Evolutionary conservation across 306 rosid species (phyloP), one percentile per base, ranked within the genome.

Genomic region (Alnus glutinosa): DNA sequence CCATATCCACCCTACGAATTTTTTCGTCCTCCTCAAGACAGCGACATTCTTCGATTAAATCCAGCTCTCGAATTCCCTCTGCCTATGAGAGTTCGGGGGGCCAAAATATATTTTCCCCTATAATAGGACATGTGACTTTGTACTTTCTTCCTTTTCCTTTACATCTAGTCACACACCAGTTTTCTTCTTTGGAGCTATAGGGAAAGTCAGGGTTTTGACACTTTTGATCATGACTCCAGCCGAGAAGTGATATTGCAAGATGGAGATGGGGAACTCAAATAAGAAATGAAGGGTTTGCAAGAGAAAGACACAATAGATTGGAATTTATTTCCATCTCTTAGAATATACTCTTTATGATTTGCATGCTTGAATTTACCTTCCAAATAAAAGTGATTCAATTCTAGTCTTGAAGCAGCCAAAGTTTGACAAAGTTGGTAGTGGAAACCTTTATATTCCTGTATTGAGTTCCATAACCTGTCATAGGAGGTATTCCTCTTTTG

Each of bases 51-150:
- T n/a, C n/a, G n/a, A n/a, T n/a, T n/a, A n/a, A n/a, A n/a, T n/a
- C n/a, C n/a, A n/a, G n/a, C n/a, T n/a, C n/a, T n/a, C n/a, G n/a
- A n/a, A n/a, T n/a, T n/a, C n/a, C n/a, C n/a, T n/a, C n/a, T n/a
- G n/a, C n/a, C n/a, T n/a, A n/a, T n/a, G 6, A 1, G 4, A 42
- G 46, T 42, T 42, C 1, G 46, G 46, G 46, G 8, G 46, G 7
- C 46, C 46, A 42, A 42, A 42, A 7, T 42, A 4, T 42, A 42
- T 42, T 42, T 42, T 42, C 6, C 46, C 46, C 46, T 42, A 28
- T 50, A 66, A 54, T 78, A n/a, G 67, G 28, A 57, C 73, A 57
- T 55, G 54, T 67, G 28, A 84, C 51, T 76, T n/a, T 75, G 36
- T 42, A 71, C 61, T 51, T 61, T 46, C 47, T 77, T 80, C 62